Conservation (phyloP, 192 early-diverging fungal genomes). For the Backusella circina region DNA sequence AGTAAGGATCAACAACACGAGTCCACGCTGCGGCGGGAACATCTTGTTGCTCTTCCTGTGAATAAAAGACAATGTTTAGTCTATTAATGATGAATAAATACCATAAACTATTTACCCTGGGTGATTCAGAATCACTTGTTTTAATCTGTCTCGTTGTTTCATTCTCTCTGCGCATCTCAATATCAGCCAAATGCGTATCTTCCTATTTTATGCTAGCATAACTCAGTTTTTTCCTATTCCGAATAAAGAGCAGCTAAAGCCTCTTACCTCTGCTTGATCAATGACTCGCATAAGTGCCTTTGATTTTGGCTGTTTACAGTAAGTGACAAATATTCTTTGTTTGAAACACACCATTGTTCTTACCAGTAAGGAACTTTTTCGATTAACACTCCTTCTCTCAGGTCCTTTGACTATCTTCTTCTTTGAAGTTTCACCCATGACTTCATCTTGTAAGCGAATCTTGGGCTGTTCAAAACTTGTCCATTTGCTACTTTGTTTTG, state of each 20-base stretch:
- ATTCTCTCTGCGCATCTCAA: constrained; percentile 28
- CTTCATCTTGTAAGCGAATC: background rate
- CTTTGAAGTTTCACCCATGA: constrained; percentile 2
- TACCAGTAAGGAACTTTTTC: constrained; percentile 28
- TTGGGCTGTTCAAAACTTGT: background rate
- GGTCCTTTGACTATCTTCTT: constrained; percentile 3
- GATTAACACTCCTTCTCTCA: constrained; percentile 21
- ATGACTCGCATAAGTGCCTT: constrained; percentile 21
- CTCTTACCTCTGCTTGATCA: constrained; percentile 21
- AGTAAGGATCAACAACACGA: constrained; percentile 11
- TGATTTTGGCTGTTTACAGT: constrained; percentile 15
- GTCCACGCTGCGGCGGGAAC: constrained; percentile 17
- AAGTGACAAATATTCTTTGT: background rate
- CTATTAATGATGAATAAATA: background rate
- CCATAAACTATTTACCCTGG: background rate
- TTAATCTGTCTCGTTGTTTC: constrained; percentile 21
- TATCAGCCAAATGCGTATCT: constrained; percentile 25
- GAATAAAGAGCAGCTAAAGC: background rate
- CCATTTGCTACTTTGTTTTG: background rate
- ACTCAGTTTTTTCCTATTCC: background rate
- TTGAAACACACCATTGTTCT: background rate
- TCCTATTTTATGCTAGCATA: constrained; percentile 17
- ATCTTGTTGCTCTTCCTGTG: background rate
- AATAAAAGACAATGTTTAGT: background rate
- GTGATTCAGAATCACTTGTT: background rate